Evolutionary conservation across 352 stramenopile species (phyloP).

Genomic region (Phytophthora megakarya): DNA sequence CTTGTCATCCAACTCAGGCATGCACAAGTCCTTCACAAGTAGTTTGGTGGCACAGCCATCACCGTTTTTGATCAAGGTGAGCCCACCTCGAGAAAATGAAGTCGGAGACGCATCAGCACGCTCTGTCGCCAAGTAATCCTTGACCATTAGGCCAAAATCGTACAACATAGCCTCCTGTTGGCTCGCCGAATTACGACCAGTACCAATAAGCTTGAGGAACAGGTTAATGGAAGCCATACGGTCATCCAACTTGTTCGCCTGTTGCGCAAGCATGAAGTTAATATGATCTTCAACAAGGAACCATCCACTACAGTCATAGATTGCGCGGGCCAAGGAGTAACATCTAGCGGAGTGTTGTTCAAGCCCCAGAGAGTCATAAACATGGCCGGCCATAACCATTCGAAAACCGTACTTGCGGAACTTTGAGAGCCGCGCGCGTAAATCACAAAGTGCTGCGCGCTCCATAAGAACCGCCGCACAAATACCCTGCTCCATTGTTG

Average conservation of each 20-base stretch:
- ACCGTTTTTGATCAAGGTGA: constrained; percentile 36
- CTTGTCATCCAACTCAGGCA: constrained; percentile 84
- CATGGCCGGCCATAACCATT: constrained; percentile 89
- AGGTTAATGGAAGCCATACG: constrained; percentile 85
- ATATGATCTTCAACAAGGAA: constrained; percentile 90
- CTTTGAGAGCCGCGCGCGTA: constrained; percentile 68
- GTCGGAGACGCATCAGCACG: constrained; percentile 17
- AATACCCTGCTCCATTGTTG: constrained; percentile 84
- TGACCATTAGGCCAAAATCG: constrained; percentile 86
- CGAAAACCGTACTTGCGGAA: constrained; percentile 90
- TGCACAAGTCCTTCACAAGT: constrained; percentile 72
- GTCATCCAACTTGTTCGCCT: constrained; percentile 77
- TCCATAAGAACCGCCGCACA: constrained; percentile 86
- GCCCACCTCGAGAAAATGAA: constrained; percentile 28
- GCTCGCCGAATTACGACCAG: constrained; percentile 77
- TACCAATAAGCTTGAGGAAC: constrained; percentile 87
- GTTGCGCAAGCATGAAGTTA: constrained; percentile 84
- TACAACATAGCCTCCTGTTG: constrained; percentile 85
- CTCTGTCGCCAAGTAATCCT: constrained; percentile 66
- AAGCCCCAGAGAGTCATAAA: constrained; percentile 79
- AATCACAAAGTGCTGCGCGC: constrained; percentile 75
- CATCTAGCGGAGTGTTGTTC: constrained; percentile 80
- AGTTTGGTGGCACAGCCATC: constrained; percentile 56
- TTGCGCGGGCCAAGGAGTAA: constrained; percentile 71
- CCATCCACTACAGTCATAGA: constrained; percentile 86